A percentile compares a stretch with the other conserved stretches of the same genome.
phyloP scores from a whole-genome alignment of 306 rosid species.

The Prunus padus region DNA sequence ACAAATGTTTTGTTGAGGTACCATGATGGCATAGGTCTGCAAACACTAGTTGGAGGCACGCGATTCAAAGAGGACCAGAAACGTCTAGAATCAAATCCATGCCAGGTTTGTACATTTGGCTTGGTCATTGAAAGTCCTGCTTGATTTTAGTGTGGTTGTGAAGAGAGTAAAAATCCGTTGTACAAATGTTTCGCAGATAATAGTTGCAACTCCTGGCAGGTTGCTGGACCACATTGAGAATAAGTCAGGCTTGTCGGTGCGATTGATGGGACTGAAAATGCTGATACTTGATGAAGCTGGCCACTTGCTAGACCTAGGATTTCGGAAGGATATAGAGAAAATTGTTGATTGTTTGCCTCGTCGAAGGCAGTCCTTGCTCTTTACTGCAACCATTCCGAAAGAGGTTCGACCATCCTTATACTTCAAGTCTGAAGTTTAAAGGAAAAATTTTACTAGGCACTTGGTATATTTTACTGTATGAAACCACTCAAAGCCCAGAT shows the following conservation, averaged over 20 bases:
- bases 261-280: conserved; percentile 85
- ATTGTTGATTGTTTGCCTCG: conserved; percentile 96
- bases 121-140: conserved; percentile 20
- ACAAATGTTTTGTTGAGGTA: conserved; percentile 71
- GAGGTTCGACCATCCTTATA: conserved; percentile 54
- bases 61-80: conserved; percentile 84
- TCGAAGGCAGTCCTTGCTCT: conserved; percentile 73
- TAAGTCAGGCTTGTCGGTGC: conserved; percentile 73
- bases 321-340: conserved; percentile 86
- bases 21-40: conserved; percentile 79
- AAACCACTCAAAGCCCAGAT: conserved; percentile 24
- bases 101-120: conserved; percentile 59
- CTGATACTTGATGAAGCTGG: conserved; percentile 94
- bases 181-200: conserved; percentile 52
- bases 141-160: conserved; percentile 2
- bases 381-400: conserved; percentile 90
- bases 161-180: not conserved
- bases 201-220: conserved; percentile 96
- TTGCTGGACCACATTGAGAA: conserved; percentile 90
- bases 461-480: conserved; percentile 15
- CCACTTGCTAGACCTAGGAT: conserved; percentile 84
- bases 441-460: not conserved
- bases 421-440: conserved; percentile 13
- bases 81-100: conserved; percentile 80
- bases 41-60: conserved; percentile 85